Percentiles rank a stretch among this genome's conserved stretches.
These are phyloP conservation scores for Zopfochytrium polystomum DNA, from an alignment of 371 early-diverging fungal species.

Conservation along the genomic window DNA sequence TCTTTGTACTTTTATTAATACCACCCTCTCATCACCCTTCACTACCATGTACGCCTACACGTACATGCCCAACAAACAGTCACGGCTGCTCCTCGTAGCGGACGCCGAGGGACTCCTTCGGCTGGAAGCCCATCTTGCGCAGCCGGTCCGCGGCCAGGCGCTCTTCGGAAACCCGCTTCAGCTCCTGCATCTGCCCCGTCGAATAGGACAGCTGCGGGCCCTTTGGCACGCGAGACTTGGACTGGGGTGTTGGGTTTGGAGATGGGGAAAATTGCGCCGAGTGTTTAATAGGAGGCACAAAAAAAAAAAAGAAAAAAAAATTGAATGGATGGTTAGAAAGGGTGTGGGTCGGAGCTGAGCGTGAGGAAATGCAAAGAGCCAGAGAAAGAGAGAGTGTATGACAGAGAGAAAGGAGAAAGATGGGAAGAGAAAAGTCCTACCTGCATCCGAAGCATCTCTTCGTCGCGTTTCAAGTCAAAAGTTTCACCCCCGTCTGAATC, in stretches of 20 bases:
- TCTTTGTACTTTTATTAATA: too few species aligned
- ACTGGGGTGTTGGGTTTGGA: neutral
- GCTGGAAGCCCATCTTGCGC: slow-evolving; percentile 60
- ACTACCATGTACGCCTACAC: too few species aligned
- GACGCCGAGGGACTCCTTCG: slow-evolving; percentile 40
- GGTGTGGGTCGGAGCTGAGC: neutral
- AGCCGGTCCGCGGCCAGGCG: slow-evolving; percentile 65
- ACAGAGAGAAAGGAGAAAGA: neutral
- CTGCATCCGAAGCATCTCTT: slow-evolving; percentile 16
- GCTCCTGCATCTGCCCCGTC: slow-evolving; percentile 58
- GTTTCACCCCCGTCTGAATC: slow-evolving; percentile 1
- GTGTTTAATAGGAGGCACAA: too few species aligned
- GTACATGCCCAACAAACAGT: too few species aligned
- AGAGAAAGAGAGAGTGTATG: too few species aligned
- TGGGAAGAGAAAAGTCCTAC: slow-evolving; percentile 47
- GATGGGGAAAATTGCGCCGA: too few species aligned
- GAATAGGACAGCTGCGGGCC: slow-evolving; percentile 39
- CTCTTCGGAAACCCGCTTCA: slow-evolving; percentile 62
- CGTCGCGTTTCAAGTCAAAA: slow-evolving; percentile 30
- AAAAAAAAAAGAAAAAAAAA: neutral
- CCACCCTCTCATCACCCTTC: too few species aligned
- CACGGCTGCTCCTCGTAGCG: slow-evolving; percentile 30
- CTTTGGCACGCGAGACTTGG: neutral
- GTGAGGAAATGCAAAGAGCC: too few species aligned
- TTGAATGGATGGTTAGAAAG: neutral